Evolutionary conservation across 495 filamentous ascomycete species (phyloP), one percentile per base, ranked within the genome.

Genomic region (Penicillium macrosclerotiorum): DNA sequence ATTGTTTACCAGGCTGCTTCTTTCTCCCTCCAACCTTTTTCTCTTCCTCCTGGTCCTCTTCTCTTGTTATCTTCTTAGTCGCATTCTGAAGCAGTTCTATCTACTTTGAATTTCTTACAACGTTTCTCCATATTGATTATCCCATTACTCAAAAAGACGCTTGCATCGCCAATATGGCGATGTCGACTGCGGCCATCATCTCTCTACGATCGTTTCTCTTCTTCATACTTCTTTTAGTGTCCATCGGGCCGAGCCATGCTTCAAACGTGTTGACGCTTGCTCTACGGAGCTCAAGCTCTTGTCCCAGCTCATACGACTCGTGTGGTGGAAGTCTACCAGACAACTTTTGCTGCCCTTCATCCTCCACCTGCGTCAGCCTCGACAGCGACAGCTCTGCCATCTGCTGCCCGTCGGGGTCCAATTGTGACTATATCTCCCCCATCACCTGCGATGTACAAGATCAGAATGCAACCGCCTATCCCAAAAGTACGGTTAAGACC

Each of bases 321-420:
- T 91, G 88, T 59, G 63, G 72, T 2, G 59, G 67, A 17, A 71
- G 69, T 7, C 71, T 92, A 12, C 86, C 88, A 2, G 67, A 71
- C 29, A 70, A 79, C 59, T 95, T 94, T 71, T 94, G 89, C 71
- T 96, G 90, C 62, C 68, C 80, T 6, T 53, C 72, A 13, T 66
- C 60, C 3, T 67, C 78, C n/a, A 79, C 64, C 16, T 96, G 90
- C 59, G 60, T 83, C 29, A 53, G 72, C 22, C 69, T 93, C 24
- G 87, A 89, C 45, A 75, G 67, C 32, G 74, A 69, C 24, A 87
- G 78, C 9, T 86, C 88, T 1, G 75, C 83, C 3, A 74, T 95
- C 14, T 96, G 90, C 71, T 96, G 90, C 62, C 88, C 88, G 6
- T 44, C 64, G 3, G 82, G 79, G 2, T 45, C 55, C 9, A 70